Evolutionary conservation across 2,329 filamentous ascomycete genomes (phyloP), one percentile per base, ranked within the genome.

Genomic region (Cladorrhinum sp.): DNA sequence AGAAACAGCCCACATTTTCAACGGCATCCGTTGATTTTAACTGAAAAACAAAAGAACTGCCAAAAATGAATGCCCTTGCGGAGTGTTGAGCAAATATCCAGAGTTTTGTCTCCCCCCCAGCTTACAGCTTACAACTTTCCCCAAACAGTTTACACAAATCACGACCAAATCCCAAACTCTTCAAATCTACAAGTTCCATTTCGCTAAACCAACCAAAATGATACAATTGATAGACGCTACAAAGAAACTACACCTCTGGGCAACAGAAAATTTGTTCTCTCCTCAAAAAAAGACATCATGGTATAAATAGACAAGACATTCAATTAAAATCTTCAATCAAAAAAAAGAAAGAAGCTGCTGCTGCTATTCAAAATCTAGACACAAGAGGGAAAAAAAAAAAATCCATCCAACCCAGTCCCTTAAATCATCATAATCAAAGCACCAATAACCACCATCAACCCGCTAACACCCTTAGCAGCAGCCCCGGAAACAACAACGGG

Each of bases 371-470:
- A 28, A 28, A 46, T 46, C 18, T 46, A 46, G 18, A 46, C 7
- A 46, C 33, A 36, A 36, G 9, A 30, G 10, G 26, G 16, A 3
- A 42, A 42, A 42, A 14, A 42, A 42, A 42, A 46, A 46, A 46
- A 18, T 20, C 14, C 20, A 42, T 52, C 28, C 50, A 5, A 28
- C 20, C 51, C 42, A 58, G 1, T n/a, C 9, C 16, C 14, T 51
- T 60, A 66, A 33, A 66, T 5, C 42, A 64, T 7, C 54, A 66
- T 24, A 24, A 54, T 48, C 18, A 60, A 54, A 16, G 48, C 58
- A 33, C 58, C 60, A 33, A 55, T 33, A 50, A 26, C 49, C 18
- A 50, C 54, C 26, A 21, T 24, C 58, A 59, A 42, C 42, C 55
- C 3, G 28, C 57, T 12, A 18, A 46, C 42, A 9, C 59, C 53